phyloP scores from a whole-genome alignment of 208 protist genomes.

The Acanthamoeba triangularis region DNA sequence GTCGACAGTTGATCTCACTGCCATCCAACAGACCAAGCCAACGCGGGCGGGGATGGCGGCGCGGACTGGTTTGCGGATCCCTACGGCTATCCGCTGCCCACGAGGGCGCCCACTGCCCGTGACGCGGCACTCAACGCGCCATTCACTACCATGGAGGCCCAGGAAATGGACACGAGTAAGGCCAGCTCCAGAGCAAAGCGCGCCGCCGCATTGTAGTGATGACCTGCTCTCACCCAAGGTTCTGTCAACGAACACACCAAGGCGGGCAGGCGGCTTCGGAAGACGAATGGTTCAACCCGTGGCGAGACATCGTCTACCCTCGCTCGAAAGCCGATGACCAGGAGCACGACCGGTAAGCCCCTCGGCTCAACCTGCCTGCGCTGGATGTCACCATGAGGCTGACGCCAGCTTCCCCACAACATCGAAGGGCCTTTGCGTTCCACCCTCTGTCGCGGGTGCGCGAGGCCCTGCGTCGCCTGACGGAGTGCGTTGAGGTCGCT shows the following conservation, averaged over 20 bases:
- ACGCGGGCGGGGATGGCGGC: neutral
- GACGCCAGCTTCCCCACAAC: neutral
- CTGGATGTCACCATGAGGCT: too few species aligned
- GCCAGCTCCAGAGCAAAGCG: too few species aligned
- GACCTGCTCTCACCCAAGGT: too few species aligned
- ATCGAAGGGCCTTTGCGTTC: neutral
- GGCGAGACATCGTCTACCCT: neutral
- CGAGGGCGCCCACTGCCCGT: too few species aligned
- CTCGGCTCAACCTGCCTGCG: too few species aligned
- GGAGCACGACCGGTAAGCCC: neutral
- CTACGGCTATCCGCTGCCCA: constrained; percentile 1
- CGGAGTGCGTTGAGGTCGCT: neutral
- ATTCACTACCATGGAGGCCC: neutral
- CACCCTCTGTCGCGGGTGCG: constrained; percentile 17
- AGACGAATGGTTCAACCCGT: constrained; percentile 22
- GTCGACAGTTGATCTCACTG: too few species aligned
- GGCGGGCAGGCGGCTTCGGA: neutral
- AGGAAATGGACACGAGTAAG: neutral
- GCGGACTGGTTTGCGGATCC: neutral
- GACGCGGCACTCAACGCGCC: neutral
- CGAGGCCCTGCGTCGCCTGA: neutral
- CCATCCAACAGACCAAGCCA: neutral
- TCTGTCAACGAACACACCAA: neutral
- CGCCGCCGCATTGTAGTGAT: neutral
- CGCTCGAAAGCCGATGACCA: constrained; percentile 3